Percentiles rank a stretch among this genome's conserved stretches.
These are phyloP conservation scores for Metschnikowia matae DNA, from an alignment of 805 yeast species.

Conservation along the genomic window DNA sequence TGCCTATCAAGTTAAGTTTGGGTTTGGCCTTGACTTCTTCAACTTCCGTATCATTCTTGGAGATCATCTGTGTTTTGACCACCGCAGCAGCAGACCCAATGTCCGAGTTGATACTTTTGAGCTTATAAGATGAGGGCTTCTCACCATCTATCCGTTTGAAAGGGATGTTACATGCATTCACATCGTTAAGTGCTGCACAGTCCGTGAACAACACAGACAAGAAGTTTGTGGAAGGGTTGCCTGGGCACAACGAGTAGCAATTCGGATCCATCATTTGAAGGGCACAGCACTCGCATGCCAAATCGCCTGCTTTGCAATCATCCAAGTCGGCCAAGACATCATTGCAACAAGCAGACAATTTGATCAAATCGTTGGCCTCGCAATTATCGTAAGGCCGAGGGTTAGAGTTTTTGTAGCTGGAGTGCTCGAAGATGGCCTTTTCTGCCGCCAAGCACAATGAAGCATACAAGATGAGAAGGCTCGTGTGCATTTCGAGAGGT, in stretches of 20 bases:
- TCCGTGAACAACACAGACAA: constrained; percentile 43
- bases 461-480: not conserved
- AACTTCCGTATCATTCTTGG: not conserved
- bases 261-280: constrained; percentile 43
- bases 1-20: constrained; percentile 8
- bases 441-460: constrained; percentile 5
- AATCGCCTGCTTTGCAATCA: constrained; percentile 49
- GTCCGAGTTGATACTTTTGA: constrained; percentile 6
- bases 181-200: constrained; percentile 44
- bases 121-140: constrained; percentile 11
- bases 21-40: constrained; percentile 6
- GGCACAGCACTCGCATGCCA: constrained; percentile 56
- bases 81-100: constrained; percentile 7
- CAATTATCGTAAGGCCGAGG: constrained; percentile 41
- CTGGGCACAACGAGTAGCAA: constrained; percentile 48
- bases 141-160: constrained; percentile 41
- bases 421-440: constrained; percentile 24
- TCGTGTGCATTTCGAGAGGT: not conserved
- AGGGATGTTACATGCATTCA: constrained; percentile 49
- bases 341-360: constrained; percentile 42
- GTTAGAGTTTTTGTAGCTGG: constrained; percentile 44
- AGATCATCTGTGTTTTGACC: constrained; percentile 10
- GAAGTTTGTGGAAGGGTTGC: constrained; percentile 45
- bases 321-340: constrained; percentile 44
- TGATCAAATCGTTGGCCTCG: constrained; percentile 41